Base-by-base conservation (phyloP, 192 early-diverging fungal species). In the Entophlyctis helioformis region DNA sequence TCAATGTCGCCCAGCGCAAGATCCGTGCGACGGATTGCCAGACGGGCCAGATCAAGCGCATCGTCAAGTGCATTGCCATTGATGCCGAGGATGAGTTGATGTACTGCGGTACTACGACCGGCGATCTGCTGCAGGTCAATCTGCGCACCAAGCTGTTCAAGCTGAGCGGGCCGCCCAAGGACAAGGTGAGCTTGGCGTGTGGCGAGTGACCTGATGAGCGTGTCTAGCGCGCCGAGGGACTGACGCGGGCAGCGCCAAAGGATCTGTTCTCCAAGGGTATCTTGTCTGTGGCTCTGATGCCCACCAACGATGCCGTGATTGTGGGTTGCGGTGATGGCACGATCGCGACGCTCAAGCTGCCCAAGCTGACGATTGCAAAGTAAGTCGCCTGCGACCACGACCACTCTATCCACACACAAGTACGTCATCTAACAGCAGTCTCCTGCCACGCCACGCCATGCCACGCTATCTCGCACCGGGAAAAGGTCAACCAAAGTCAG, bases 91-190 rank as follows among this genome's bases (percentile, higher is more conserved):
- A 76, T 46, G 74, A 76, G 56, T 64, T 58, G 32, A 71, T 76
- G 71, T 76, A 74, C 47, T 76, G 74, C 42, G 74, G 74, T 21
- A 76, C 71, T 1, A 74, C 74, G 1, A 76, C 74, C 7, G 74
- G 74, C 7, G 74, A 76, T 46, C 44, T 76, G 47, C 32, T 74
- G 44, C 59, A 74, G 52, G 58, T 72, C 20, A 62, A 61, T 19
- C 29, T 76, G 36, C 20, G 44, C 0, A 71, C 60, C 7, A 68
- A 66, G 52, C 44, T 76, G 32, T 76, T 76, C 43, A 76, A 74
- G 60, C 50, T 67, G 28, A 50, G 64, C 28, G 74, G 74, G 2
- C 74, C 74, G 5, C 71, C 71, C 26, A 76, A 76, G 39, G 71
- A 71, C 45, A 74, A 76, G 61, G 63, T 71, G 36, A 5, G 20